A percentile compares a stretch with the other conserved stretches of the same genome.
Evolutionary conservation across 23 red algal genomes (phyloP).

Genomic region (Cyanidiococcus yangmingshanensis): DNA sequence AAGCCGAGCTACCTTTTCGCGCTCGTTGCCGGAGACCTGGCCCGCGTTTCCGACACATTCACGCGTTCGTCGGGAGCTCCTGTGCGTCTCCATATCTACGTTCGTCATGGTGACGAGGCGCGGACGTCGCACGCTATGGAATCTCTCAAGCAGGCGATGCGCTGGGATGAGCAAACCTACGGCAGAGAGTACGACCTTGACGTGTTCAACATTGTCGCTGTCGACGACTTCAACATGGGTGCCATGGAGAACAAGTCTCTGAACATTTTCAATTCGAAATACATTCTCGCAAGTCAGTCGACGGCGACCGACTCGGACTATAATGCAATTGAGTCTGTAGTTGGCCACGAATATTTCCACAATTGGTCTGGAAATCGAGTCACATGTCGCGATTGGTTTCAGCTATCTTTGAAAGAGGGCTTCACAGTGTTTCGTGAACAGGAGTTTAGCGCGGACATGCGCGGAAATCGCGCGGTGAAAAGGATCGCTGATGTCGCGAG

Average conservation of each 20-base stretch:
- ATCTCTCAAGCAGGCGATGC: conserved; percentile 81
- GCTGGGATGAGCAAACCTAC: conserved; percentile 91
- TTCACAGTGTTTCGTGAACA: conserved; percentile 96
- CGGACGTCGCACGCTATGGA: conserved; percentile 72
- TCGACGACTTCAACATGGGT: conserved; percentile 87
- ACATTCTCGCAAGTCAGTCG: conserved; percentile 68
- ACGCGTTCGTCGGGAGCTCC: conserved; percentile 39
- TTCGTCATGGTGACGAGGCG: conserved; percentile 54
- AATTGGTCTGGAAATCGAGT: conserved; percentile 98
- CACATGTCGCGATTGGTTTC: conserved; percentile 87
- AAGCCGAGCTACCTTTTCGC: conserved; percentile 96
- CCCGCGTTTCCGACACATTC: conserved; percentile 57
- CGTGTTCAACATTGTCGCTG: conserved; percentile 86
- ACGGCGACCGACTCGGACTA: conserved; percentile 94
- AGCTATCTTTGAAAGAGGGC: conserved; percentile 93
- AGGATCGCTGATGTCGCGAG: conserved; percentile 75
- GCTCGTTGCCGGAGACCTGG: conserved; percentile 71
- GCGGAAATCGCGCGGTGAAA: conserved; percentile 41
- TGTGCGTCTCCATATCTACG: conserved; percentile 60
- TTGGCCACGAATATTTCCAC: conserved; percentile 98
- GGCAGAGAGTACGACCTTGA: conserved; percentile 91
- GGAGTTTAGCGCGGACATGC: conserved; percentile 80
- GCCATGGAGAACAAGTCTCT: conserved; percentile 98
- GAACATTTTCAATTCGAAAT: conserved; percentile 95
- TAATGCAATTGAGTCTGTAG: conserved; percentile 63